phyloP scores from a whole-genome alignment of 495 filamentous ascomycete species.

The Hypoxylon cercidicola region DNA sequence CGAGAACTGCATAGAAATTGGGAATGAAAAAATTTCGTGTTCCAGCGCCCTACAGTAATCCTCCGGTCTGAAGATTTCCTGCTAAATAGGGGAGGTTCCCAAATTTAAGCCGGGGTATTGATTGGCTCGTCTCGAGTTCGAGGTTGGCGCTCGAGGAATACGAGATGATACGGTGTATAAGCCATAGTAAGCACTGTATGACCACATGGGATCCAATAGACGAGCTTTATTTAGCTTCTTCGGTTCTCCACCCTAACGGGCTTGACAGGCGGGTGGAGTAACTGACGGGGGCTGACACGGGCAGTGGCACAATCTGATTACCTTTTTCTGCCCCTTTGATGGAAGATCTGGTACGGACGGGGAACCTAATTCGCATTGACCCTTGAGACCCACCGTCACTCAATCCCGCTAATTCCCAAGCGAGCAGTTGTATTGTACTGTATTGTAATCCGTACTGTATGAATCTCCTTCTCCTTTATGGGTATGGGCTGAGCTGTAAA shows the following conservation, averaged over 20 bases:
- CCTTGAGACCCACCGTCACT: not conserved
- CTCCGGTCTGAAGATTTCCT: conserved; percentile 1
- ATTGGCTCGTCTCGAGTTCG: conserved; percentile 4
- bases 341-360: conserved; percentile 21
- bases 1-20: not conserved
- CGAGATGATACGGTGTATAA: conserved; percentile 12
- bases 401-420: conserved; percentile 28
- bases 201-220: conserved; percentile 18
- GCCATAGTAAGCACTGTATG: conserved; percentile 18
- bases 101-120: not conserved
- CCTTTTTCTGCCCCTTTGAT: conserved; percentile 12
- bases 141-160: conserved; percentile 18
- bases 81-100: conserved; percentile 14
- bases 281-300: too few species aligned
- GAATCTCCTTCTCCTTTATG: not conserved
- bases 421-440: not conserved
- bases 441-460: not conserved
- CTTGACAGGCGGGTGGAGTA: not conserved
- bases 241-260: conserved; percentile 4
- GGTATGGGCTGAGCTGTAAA: not conserved
- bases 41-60: not conserved
- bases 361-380: conserved; percentile 30
- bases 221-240: not conserved
- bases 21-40: not conserved
- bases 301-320: conserved; percentile 9